Base-by-base conservation (phyloP, 2,329 filamentous ascomycete species). In the Iodosphaeria phyllophila region DNA sequence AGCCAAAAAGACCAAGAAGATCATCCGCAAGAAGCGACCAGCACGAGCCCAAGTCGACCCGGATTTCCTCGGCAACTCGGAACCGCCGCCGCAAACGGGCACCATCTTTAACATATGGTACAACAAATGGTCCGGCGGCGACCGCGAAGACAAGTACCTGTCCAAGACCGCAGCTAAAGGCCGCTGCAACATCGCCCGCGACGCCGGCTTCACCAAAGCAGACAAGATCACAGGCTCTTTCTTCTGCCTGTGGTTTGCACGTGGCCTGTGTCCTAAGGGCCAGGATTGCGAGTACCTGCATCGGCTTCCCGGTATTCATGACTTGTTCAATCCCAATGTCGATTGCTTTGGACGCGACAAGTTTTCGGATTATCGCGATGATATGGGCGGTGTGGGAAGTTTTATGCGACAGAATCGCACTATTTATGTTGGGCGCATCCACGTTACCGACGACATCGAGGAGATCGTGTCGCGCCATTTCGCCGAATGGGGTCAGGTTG, bases 21-120 rank as follows among this genome's bases (percentile, higher is more conserved):
- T 95, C 37, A 76, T 92, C 37, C 73, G 84, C 34, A 83, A 79
- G 46, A 74, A 77, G 42, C 67, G 83, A 19, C 89, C 89, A 16
- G 89, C 89, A 23, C 72, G 86, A 30, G 76, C 78, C 0, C 89
- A 98, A 54, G 74, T 93, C 41, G 89, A 98, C 43, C 71, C 83
- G 2, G 71, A 75, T 20, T 74, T 74, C 21, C 66, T 92, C n/a
- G n/a, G n/a, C 52, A 79, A 76, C 39, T 74, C 74, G 17, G 82
- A 92, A 39, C 76, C 79, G 4, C 82, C 84, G 10, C 78, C 80
- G 2, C 84, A 95, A 42, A 95, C 86, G 0, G 89, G 89, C 26
- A 92, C 80, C 0, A 82, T 84, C 30, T 98, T 89, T 63, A 98
- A 98, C 51, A 91, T 92, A 42, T 93, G 84, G 86, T 82, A 93